Evolutionary conservation across 768 basidiomycete genomes (phyloP).

Genomic region (Guyanaporus albipodus): DNA sequence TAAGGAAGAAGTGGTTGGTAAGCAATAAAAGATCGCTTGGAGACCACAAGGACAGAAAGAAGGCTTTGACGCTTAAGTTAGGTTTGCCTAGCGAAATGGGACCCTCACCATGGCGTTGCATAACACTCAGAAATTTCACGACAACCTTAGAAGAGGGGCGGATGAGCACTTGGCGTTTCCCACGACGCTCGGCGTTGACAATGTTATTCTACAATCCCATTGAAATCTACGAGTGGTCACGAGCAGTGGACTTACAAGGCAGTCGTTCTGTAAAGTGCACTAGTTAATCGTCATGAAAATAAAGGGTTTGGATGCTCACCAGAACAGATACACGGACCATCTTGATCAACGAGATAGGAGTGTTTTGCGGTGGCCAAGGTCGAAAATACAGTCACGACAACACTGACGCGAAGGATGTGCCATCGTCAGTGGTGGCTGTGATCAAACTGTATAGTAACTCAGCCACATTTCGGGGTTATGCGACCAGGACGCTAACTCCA

Average conservation of each 20-base stretch:
- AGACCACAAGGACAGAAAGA: too few relatives aligned
- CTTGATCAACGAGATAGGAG: constrained; percentile 27
- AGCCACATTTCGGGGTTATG: constrained; percentile 25
- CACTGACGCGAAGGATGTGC: too few relatives aligned
- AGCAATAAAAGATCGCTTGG: neutral
- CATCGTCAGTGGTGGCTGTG: constrained; percentile 24
- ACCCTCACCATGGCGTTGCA: constrained; percentile 94
- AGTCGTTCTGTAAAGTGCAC: constrained; percentile 50
- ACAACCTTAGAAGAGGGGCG: constrained; percentile 97
- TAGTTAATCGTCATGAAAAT: neutral
- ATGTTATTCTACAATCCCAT: constrained; percentile 76
- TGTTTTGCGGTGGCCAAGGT: too few relatives aligned
- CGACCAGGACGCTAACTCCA: too few relatives aligned
- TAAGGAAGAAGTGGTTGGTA: neutral
- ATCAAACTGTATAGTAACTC: constrained; percentile 23
- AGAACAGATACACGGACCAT: constrained; percentile 92
- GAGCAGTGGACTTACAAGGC: constrained; percentile 35
- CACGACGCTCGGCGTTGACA: constrained; percentile 98
- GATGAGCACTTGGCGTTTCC: constrained; percentile 98
- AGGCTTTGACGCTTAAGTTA: too few relatives aligned
- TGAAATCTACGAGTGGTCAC: neutral
- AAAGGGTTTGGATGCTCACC: constrained; percentile 32
- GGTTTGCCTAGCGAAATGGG: too few relatives aligned
- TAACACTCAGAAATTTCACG: constrained; percentile 95
- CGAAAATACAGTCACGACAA: too few relatives aligned